Evolutionary conservation across 208 protist genomes (phyloP), one percentile per base, ranked within the genome.

Genomic region (Leishmania guyanensis): DNA sequence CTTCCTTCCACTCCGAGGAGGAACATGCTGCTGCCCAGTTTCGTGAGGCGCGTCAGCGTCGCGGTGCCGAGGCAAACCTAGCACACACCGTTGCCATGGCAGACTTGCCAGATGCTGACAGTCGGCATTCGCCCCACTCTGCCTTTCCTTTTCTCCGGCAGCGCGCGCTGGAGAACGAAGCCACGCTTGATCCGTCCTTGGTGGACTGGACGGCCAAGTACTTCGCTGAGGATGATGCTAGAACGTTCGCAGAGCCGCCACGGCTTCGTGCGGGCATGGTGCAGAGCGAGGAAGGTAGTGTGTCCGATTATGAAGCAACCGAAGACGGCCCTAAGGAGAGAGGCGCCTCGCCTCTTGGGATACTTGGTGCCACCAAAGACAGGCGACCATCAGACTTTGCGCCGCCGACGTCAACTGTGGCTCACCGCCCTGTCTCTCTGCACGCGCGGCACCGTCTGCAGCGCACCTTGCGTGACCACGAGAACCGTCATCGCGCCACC

Each of bases 131-230:
- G 33, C 85, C 85, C 9, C 78, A 78, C 33, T 89, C 92, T 20
- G 93, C 91, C 16, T 98, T 96, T 83, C 95, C 95, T 3, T 98
- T 98, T 86, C 79, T 98, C 43, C 90, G 95, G 16, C 89, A 93
- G 72, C 89, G 95, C 9, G 95, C 93, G 4, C 71, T 96, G 51
- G 92, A 96, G 78, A 82, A 92, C 51, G 90, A 91, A 66, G 39
- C 83, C 20, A 88, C 93, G 29, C 85, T 98, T 14, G 95, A 98
- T 76, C 91, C 95, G 0, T 98, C 95, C 17, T 85, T 98, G 33
- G 92, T 98, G 39, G 92, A 98, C 76, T 98, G 95, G 93, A 95
- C 95, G n/a, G 93, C 92, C 54, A 96, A 96, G 86, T 96, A 95
- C 83, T 98, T 93, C 75, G 92, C 95, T 8, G 92, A 95, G 26